Evolutionary conservation across 169 alveolate genomes (phyloP), one percentile per base, ranked within the genome.

Genomic region (Cryptosporidium sp.): DNA sequence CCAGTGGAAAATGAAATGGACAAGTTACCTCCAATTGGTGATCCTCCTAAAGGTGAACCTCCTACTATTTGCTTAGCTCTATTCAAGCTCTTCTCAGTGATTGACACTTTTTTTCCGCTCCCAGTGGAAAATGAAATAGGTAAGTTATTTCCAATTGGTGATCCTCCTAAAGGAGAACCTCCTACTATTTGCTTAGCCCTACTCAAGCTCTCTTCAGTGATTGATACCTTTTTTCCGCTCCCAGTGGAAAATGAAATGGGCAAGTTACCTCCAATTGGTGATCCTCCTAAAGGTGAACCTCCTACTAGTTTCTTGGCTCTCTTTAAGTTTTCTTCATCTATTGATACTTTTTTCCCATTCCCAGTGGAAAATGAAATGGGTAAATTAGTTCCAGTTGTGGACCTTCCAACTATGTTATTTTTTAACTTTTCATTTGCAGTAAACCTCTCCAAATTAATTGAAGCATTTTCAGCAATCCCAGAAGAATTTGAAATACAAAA

Each of bases 1-100:
- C 86, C 86, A n/a, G 86, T 75, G 1, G 86, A 75, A 58, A 75
- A 70, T 70, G 53, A 70, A 12, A 48, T 14, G n/a, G 56, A 8
- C 8, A 48, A 0, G 56, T 48, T 48, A 48, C 21, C 2, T 14
- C 56, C 21, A 14, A 48, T 48, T 12, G 56, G 56, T 12, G 56
- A 48, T 29, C 29, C 12, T 14, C 6, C 29, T 6, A 33, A 26
- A 2, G 56, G 56, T 10, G 56, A 45, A 0, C 16, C 69, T 60
- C 8, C 69, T 2, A 60, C n/a, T 12, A 60, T 0, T 60, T 60
- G 0, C 31, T 21, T 39, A 0, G 37, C 37, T 23, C 23, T 70
- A n/a, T n/a, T 68, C 4, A 68, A 68, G 29, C 53, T 68, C 0
- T 68, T 58, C 3, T 68, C 33, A 2, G 0, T 1, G 0, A 35